Percentiles rank a stretch among this genome's conserved stretches.
phyloP scores from a whole-genome alignment of 2,329 filamentous ascomycete species.

The Fusarium sp. region DNA sequence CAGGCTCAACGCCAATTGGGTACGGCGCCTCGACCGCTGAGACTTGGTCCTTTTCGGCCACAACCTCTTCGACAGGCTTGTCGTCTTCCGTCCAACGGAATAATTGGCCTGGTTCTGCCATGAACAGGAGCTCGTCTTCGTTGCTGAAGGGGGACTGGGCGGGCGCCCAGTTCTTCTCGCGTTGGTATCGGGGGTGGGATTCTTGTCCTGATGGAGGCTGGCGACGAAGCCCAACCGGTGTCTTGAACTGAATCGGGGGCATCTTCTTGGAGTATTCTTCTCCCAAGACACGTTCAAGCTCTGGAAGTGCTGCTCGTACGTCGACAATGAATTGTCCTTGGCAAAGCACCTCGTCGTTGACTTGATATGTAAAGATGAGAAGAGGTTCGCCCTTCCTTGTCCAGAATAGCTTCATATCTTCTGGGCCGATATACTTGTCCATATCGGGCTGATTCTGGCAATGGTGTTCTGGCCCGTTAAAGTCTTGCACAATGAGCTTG shows the following conservation, averaged over 20 bases:
- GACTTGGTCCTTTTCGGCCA: not conserved
- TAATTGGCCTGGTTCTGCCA: conserved; percentile 35
- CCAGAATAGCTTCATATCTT: conserved; percentile 43
- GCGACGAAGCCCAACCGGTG: conserved; percentile 23
- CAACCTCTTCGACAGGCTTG: conserved; percentile 20
- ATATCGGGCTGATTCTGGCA: conserved; percentile 33
- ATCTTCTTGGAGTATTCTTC: conserved; percentile 8
- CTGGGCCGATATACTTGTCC: conserved; percentile 36
- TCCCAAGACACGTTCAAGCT: conserved; percentile 26
- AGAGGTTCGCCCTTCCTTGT: conserved; percentile 35
- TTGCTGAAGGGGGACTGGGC: conserved; percentile 29
- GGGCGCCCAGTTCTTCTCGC: conserved; percentile 39
- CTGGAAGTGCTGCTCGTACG: conserved; percentile 34
- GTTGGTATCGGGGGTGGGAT: conserved; percentile 28
- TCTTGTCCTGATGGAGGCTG: conserved; percentile 26
- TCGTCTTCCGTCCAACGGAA: conserved; percentile 26
- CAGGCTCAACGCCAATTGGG: not conserved
- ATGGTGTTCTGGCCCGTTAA: conserved; percentile 32
- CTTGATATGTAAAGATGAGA: conserved; percentile 38
- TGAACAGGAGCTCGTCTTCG: conserved; percentile 27
- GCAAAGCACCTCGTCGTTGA: conserved; percentile 33
- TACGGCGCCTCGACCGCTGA: conserved; percentile 35
- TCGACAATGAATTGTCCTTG: conserved; percentile 38
- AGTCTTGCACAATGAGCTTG: conserved; percentile 28
- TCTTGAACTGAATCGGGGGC: conserved; percentile 26